phyloP scores from a whole-genome alignment of 2,329 filamentous ascomycete genomes.

The Calycina marina region DNA sequence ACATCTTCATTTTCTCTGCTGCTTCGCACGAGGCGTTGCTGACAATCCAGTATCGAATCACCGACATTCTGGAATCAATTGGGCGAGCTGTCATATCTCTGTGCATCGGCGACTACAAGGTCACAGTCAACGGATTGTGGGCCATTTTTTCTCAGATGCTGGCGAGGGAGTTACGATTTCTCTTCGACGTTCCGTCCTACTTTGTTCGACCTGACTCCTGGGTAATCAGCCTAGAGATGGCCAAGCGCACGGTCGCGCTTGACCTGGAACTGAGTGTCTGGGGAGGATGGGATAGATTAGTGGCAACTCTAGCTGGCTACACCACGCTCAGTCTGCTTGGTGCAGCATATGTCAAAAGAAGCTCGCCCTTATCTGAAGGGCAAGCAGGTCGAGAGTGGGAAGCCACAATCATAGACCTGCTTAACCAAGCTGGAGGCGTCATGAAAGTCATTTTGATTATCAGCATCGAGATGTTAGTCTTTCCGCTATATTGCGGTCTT shows the following conservation, averaged over 20 bases:
- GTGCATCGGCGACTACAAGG: slow-evolving; percentile 28
- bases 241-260: slow-evolving; percentile 23
- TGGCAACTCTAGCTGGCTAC: slow-evolving; percentile 73
- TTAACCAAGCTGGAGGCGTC: slow-evolving; percentile 90
- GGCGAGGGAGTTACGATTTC: slow-evolving; percentile 4
- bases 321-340: slow-evolving; percentile 59
- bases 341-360: slow-evolving; percentile 64
- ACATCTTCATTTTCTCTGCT: slow-evolving; percentile 64
- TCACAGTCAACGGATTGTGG: slow-evolving; percentile 11
- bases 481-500: slow-evolving; percentile 88
- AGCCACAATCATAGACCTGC: slow-evolving; percentile 61
- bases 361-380: slow-evolving; percentile 48
- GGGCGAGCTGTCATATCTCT: slow-evolving; percentile 29
- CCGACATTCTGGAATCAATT: slow-evolving; percentile 26
- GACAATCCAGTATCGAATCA: slow-evolving; percentile 39
- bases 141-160: slow-evolving; percentile 3
- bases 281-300: slow-evolving; percentile 48
- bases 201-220: slow-evolving; percentile 37
- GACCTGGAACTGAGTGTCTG: slow-evolving; percentile 51
- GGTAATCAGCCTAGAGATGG: slow-evolving; percentile 40
- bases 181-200: slow-evolving; percentile 22
- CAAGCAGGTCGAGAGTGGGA: slow-evolving; percentile 50
- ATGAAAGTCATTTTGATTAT: slow-evolving; percentile 98
- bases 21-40: slow-evolving; percentile 58
- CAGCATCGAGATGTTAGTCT: slow-evolving; percentile 96